Evolutionary conservation across 1,139 yeast genomes (phyloP).

Genomic region (Zhuliangozyma blackwelliae): DNA sequence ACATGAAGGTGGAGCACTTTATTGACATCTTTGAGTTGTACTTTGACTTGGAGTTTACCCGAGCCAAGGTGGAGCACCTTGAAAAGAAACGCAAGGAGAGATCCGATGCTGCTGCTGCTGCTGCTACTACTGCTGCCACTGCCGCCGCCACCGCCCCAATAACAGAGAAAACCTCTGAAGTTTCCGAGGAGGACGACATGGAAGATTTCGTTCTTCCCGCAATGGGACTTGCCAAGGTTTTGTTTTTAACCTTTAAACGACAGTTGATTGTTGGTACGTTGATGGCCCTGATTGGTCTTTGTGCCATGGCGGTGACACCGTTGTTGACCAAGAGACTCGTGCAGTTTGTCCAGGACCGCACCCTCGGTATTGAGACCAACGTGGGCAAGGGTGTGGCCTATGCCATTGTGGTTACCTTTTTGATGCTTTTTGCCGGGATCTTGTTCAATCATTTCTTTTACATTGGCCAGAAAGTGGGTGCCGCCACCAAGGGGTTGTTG

Average conservation of each 20-base stretch:
- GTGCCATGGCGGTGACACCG: constrained; percentile 20
- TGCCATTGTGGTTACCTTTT: constrained; percentile 26
- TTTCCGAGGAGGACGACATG: constrained; percentile 21
- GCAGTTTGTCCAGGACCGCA: constrained; percentile 21
- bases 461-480: constrained; percentile 47
- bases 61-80: constrained; percentile 19
- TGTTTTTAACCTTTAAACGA: constrained; percentile 26
- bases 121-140: no score
- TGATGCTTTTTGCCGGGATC: constrained; percentile 37
- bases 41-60: constrained; percentile 32
- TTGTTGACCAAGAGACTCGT: constrained; percentile 27
- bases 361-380: constrained; percentile 17
- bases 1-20: constrained; percentile 46
- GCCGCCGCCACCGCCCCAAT: no score
- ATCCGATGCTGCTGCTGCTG: not conserved
- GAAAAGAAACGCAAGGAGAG: constrained; percentile 21
- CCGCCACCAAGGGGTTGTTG: constrained; percentile 30
- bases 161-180: constrained; percentile 11
- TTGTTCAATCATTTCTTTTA: constrained; percentile 61
- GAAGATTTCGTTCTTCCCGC: constrained; percentile 20
- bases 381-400: constrained; percentile 37
- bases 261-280: constrained; percentile 21
- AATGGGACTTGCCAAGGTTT: constrained; percentile 11
- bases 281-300: constrained; percentile 15
- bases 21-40: constrained; percentile 26